Evolutionary conservation across 495 filamentous ascomycete genomes (phyloP), one percentile per base, ranked within the genome.

Genomic region (Podospora comata): DNA sequence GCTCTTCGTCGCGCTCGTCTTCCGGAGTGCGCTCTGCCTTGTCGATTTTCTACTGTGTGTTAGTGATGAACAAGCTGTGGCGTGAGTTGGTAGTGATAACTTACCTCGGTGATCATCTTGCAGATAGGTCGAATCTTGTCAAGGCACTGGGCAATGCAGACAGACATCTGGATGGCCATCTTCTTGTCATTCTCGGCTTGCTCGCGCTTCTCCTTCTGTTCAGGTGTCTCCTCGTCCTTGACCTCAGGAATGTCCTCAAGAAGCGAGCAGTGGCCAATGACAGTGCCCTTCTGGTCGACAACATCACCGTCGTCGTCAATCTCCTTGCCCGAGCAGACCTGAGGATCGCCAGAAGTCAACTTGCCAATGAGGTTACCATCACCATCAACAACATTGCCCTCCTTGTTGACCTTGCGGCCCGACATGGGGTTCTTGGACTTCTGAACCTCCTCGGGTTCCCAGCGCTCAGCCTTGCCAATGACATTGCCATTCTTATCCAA

Each of bases 1-100:
- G 84, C 71, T 97, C 92, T 74, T 97, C 94, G 76, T 97, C 93
- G 20, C 96, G 87, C 72, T 97, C 92, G 9, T 97, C 92, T 76
- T 91, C 90, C n/a, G 91, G 89, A 7, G 90, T 93, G 67, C 87
- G 85, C 69, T 96, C 91, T 53, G 93, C 94, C 65, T 83, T 83
- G 64, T 95, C 91, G 71, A 97, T 87, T 74, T 86, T 84, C 90
- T 95, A 58, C 54, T 11, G 15, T 11, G 39, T 18, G 13, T 5
- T 13, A 19, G 54, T 26, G 68, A 68, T 34, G 23, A 4, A 26
- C 11, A 61, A 32, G 48, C 26, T 62, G 20, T 23, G 16, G 39
- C 63, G 55, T 67, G 61, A 28, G 27, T 5, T n/a, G 19, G 28
- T 13, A 30, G 44, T 23, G 20, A 20, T 32, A 28, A 75, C 86